Base-by-base conservation (phyloP, 2,329 filamentous ascomycete species). In the Scedosporium apiospermum region DNA sequence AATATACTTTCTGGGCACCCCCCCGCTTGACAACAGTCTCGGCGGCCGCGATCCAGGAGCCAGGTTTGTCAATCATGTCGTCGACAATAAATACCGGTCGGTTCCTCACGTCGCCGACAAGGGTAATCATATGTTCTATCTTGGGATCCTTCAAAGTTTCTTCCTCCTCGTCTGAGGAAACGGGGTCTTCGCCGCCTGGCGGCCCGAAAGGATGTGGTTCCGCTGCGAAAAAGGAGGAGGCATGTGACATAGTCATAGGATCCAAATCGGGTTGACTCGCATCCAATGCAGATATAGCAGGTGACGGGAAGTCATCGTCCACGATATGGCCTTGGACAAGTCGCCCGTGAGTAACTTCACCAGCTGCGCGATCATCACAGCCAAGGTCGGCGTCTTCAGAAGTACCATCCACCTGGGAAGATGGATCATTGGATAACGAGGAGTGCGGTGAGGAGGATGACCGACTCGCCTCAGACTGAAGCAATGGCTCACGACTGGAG, bases 51-150 rank as follows among this genome's bases (percentile, higher is more conserved):
- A 99, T 96, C 95, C 95, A 99, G 6, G 91, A 96, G 14, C 89
- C 91, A 9, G 92, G 88, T 78, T 96, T 97, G 77, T 99, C 95
- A 71, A 99, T 97, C 90, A 99, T 98, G 73, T 99, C 95, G 73
- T 99, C 95, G 59, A 99, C 90, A 65, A 99, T 92, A 72, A 99
- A 89, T 62, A 98, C 95, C 0, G 91, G 88, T 64, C 91, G 86
- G 71, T 91, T 87, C 71, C 87, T 89, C 64, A 99, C 95, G 69
- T 98, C 91, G 65, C 95, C 95, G 14, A 99, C 95, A n/a, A 99
- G 81, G 0, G 95, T 99, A 69, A 99, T 96, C 79, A 93, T 96
- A 71, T 93, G 92, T 77, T 99, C 95, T 23, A 93, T 81, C 65
- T 88, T 87, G 10, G 88, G 86, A 67, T 93, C 87, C 69, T 88